A percentile compares a stretch with the other conserved stretches of the same genome.
Conservation (phyloP, 225 moss, liverwort and hornwort species). For the Pleurozium schreberi region DNA sequence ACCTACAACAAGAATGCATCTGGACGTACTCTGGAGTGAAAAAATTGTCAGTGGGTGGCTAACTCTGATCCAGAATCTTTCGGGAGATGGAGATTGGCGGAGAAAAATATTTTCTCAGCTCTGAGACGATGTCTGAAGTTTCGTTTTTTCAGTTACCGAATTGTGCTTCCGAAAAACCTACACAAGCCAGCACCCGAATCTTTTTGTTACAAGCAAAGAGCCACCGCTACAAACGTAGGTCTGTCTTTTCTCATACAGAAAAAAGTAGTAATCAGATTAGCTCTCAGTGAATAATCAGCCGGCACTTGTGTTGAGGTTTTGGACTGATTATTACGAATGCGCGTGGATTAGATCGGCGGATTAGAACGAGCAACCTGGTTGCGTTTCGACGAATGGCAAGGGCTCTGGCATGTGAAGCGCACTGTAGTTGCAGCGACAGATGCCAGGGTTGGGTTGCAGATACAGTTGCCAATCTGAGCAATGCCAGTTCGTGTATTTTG, state of each 20-base stretch:
- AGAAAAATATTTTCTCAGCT: not conserved
- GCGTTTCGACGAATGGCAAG: not conserved
- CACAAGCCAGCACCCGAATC: not conserved
- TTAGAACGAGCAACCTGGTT: not conserved
- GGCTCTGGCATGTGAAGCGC: not conserved
- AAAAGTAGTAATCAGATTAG: not conserved
- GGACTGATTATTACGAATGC: not conserved
- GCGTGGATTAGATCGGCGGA: not conserved
- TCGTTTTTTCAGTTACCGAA: not conserved
- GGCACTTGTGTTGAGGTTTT: not conserved
- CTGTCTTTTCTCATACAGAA: not conserved
- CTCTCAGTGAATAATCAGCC: not conserved
- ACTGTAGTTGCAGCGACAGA: constrained; percentile 1
- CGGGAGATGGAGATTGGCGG: not conserved
- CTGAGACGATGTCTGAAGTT: not conserved
- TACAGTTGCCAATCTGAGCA: not conserved
- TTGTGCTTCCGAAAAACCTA: not conserved
- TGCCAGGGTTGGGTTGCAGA: not conserved
- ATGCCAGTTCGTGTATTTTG: not conserved
- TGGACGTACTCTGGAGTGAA: not conserved
- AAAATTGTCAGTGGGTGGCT: not conserved
- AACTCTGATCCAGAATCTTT: not conserved
- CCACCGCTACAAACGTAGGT: not conserved
- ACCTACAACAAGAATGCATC: not conserved
- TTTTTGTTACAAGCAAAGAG: not conserved